These are phyloP conservation scores for Saccharomyces kudriavzevii DNA, from an alignment of 805 yeast genomes.

Conservation along the genomic window DNA sequence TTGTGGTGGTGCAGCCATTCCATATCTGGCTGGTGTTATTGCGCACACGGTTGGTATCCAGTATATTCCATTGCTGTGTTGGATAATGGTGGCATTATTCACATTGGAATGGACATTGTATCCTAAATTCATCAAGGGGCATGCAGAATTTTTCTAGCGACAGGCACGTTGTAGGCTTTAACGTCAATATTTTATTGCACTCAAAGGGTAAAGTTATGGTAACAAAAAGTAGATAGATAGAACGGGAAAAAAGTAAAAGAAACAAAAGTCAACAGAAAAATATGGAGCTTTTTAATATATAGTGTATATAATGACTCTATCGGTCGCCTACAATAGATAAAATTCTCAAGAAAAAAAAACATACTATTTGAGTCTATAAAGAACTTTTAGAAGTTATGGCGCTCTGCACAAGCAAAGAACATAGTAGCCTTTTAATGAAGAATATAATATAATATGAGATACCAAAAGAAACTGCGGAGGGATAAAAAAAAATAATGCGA, in stretches of 20 bases:
- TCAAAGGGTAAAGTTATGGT: background rate
- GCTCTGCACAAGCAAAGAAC: background rate
- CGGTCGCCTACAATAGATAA: background rate
- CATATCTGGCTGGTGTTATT: conserved; percentile 50
- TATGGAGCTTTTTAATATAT: background rate
- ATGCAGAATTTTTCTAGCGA: conserved; percentile 14
- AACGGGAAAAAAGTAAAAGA: background rate
- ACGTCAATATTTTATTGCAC: background rate
- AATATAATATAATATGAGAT: background rate
- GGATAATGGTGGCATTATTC: conserved; percentile 16
- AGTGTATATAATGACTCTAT: background rate
- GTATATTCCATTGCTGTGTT: conserved; percentile 24
- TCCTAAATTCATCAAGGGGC: conserved; percentile 21
- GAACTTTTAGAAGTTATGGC: background rate
- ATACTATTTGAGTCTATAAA: background rate
- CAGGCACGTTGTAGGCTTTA: background rate
- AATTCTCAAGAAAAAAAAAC: background rate
- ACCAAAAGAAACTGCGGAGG: background rate
- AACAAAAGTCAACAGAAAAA: background rate
- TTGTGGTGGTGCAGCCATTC: conserved; percentile 71
- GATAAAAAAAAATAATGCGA: background rate
- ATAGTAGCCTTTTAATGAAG: background rate
- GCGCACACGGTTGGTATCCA: conserved; percentile 22
- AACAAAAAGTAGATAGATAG: background rate
- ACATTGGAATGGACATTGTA: conserved; percentile 22